phyloP scores from a whole-genome alignment of 179 eudicot genomes.

The Spergularia azorica region DNA sequence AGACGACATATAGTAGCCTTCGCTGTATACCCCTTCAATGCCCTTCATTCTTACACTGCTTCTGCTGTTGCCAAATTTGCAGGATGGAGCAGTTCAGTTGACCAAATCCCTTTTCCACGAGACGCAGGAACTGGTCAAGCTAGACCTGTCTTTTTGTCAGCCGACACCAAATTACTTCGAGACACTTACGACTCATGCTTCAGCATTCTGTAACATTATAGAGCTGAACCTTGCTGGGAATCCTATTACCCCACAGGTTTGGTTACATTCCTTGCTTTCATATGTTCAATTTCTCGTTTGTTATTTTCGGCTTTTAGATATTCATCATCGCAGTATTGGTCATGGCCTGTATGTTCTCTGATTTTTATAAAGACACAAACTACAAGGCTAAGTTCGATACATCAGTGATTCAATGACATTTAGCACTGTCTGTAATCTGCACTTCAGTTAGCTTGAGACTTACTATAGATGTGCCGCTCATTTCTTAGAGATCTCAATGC shows the following conservation, averaged over 20 bases:
- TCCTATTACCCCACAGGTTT: conserved; percentile 68
- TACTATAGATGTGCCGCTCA: background rate
- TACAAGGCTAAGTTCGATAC: too few relatives aligned
- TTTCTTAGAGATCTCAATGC: conserved; percentile 28
- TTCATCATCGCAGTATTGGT: background rate
- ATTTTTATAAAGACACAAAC: too few relatives aligned
- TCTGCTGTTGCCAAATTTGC: conserved; percentile 19
- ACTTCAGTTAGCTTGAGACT: too few relatives aligned
- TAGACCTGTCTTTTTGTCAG: conserved; percentile 79
- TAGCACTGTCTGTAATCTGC: too few relatives aligned
- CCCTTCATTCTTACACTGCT: background rate
- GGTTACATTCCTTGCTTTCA: conserved; percentile 22
- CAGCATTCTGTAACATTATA: conserved; percentile 52
- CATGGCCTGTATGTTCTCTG: too few relatives aligned
- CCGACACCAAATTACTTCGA: conserved; percentile 52
- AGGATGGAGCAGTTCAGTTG: conserved; percentile 82
- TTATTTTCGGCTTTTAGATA: background rate
- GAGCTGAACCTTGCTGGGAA: conserved; percentile 87
- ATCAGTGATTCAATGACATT: too few relatives aligned
- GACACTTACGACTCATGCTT: conserved; percentile 36
- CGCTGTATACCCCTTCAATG: background rate
- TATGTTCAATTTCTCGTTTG: background rate
- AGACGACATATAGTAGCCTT: conserved; percentile 7
- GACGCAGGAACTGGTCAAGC: conserved; percentile 64
- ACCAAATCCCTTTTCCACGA: conserved; percentile 60